Percentiles rank a stretch among this genome's conserved stretches.
Conservation (phyloP, 140 eudicot genomes). For the Ambrosia hybrid region DNA sequence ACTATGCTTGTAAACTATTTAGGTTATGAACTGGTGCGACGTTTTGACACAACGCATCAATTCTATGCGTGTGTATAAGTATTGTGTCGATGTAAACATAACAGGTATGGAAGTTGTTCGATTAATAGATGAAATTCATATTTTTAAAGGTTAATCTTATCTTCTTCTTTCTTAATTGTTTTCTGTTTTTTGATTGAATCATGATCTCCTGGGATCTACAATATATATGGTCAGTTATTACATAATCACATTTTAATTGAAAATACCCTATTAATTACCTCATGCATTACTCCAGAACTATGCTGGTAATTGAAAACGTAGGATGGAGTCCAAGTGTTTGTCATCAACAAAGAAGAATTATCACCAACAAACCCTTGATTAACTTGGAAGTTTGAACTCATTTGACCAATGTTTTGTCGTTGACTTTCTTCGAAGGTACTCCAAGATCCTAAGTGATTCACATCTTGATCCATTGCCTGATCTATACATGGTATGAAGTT, state of each 20-base stretch:
- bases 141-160: too few relatives aligned
- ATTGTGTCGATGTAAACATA: too few relatives aligned
- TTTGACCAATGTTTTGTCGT: constrained; percentile 6
- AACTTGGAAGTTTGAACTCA: constrained; percentile 18
- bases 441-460: constrained; percentile 36
- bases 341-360: constrained; percentile 32
- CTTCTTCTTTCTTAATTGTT: too few relatives aligned
- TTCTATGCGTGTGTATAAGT: too few relatives aligned
- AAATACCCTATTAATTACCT: constrained; percentile 37
- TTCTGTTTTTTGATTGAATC: too few relatives aligned
- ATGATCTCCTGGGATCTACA: too few relatives aligned
- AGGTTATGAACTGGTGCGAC: too few relatives aligned
- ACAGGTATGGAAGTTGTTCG: too few relatives aligned
- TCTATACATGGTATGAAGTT: constrained; percentile 15
- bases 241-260: not conserved
- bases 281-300: constrained; percentile 33
- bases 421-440: constrained; percentile 22
- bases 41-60: too few relatives aligned
- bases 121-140: too few relatives aligned
- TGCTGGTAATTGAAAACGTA: constrained; percentile 35
- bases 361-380: constrained; percentile 33
- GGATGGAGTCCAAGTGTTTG: constrained; percentile 38
- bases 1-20: too few relatives aligned
- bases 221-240: not conserved
- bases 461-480: constrained; percentile 27